Percentiles rank a stretch among this genome's conserved stretches.
These are phyloP conservation scores for Nicotiana obtusifolia DNA, from an alignment of 257 asterid genomes.

Conservation along the genomic window DNA sequence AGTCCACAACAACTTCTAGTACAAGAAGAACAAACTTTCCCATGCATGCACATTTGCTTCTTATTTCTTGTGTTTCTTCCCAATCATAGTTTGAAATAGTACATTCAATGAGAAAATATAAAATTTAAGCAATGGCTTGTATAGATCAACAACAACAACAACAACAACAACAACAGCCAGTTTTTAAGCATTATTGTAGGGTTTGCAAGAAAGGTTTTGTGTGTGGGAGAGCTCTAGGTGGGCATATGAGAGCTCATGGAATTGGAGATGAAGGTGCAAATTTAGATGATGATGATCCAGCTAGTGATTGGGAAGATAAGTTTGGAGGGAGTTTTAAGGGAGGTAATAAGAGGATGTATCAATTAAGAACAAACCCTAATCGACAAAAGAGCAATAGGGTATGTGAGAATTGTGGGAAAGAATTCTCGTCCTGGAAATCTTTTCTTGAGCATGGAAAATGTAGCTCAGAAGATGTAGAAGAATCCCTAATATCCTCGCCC, in stretches of 20 bases:
- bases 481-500: constrained; percentile 58
- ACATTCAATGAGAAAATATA: no score
- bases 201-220: constrained; percentile 93
- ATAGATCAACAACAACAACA: constrained; percentile 41
- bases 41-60: neutral
- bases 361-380: constrained; percentile 80
- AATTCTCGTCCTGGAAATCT: constrained; percentile 86
- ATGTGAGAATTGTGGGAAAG: constrained; percentile 93
- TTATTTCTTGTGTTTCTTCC: neutral
- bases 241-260: constrained; percentile 98
- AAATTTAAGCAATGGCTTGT: constrained; percentile 25
- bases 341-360: constrained; percentile 53
- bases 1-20: constrained; percentile 8
- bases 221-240: constrained; percentile 95
- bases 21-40: constrained; percentile 10
- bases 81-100: neutral
- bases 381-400: constrained; percentile 63
- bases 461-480: constrained; percentile 60
- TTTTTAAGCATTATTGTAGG: constrained; percentile 74
- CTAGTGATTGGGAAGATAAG: constrained; percentile 77
- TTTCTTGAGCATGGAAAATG: constrained; percentile 94
- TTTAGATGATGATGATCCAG: constrained; percentile 57
- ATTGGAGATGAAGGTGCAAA: constrained; percentile 57
- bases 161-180: constrained; percentile 30
- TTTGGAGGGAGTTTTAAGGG: constrained; percentile 25